Evolutionary conservation across 768 basidiomycete species (phyloP), one percentile per base, ranked within the genome.

Genomic region (Astraeus odoratus): DNA sequence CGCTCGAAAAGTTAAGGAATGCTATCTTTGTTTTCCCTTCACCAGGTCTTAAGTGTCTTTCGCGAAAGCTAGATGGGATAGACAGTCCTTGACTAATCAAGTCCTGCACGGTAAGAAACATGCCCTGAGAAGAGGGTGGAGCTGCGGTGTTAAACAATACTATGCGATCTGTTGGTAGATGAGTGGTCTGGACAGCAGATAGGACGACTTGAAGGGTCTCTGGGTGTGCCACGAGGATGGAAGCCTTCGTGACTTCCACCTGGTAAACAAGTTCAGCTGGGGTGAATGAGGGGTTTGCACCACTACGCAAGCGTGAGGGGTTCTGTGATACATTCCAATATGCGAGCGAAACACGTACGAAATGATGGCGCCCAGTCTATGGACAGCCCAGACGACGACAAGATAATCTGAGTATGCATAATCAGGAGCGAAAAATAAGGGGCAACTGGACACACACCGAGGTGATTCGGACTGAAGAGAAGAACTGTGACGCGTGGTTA

Each of bases 11-110:
- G 56, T 73, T 78, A 22, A 86, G 63, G 49, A 86, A 77, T 0
- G 86, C 85, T 12, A 86, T 57, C 57, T 83, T 87, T 9, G 73
- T 80, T 61, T 70, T 83, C 15, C 67, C 83, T 62, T 87, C 85
- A 1, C 81, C 80, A 0, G 71, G 69, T 3, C 48, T 58, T 33
- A 87, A 60, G 27, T 51, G 69, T 23, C 73, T 67, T 57, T 86
- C 83, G 5, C 61, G 62, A 48, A 75, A 83, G 8, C 57, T 43
- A 1, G 61, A 51, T 2, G 61, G 57, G 31, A 58, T 56, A 3
- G 59, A 55, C 3, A 76, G 59, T 3, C 83, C 83, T 25, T 71
- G 64, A 36, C 68, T 50, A 12, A 85, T 62, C 18, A 86, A 52
- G 20, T 59, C 58, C 19, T 77, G 65, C 4, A 85, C 59, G 0